Base-by-base conservation (phyloP, 352 stramenopile species). In the Thraustochytrium sp. region DNA sequence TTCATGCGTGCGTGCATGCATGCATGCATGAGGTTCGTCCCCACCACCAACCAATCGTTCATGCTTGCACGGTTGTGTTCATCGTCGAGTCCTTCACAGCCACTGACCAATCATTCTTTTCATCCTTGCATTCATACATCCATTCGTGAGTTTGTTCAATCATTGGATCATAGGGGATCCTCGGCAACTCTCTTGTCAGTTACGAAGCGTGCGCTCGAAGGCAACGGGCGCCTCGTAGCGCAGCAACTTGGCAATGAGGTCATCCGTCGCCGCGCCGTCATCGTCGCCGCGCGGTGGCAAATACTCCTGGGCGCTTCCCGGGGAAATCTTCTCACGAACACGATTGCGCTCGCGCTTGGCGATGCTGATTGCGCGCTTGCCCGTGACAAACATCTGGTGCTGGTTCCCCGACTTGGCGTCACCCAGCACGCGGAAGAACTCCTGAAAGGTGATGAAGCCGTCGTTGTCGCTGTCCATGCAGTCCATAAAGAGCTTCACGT, bases 361-460 rank as follows among this genome's bases (percentile, higher is more conserved):
- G 38, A 80, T 80, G 8, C 76, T 44, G 11, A 75, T 11, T 8
- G 68, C 68, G 26, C 68, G 31, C 31, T 64, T 61, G 38, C 76
- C 26, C 23, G 29, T 18, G 13, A 80, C 4, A 8, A 80, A 80
- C 5, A 80, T 44, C 18, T 44, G 37, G 38, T 80, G 68, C 0
- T 80, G 68, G 49, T 80, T 80, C 2, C 68, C 68, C 4, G 31
- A 75, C 13, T 51, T 46, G n/a, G 68, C 68, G 13, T 80, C 68
- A 8, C 68, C 68, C 21, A 80, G 49, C 2, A 80, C 68, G 23
- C 68, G 68, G 51, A 80, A 80, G 31, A 80, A 80, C 51, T 80
- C 68, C n/a, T 80, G 68, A 75, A 80, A 80, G 68, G 76, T 44
- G 53, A 80, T 80, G 34, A 29, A 53, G 5, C 68, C 68, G 26